Conservation (phyloP, 2,329 filamentous ascomycete genomes). For the Myotisia sp. region DNA sequence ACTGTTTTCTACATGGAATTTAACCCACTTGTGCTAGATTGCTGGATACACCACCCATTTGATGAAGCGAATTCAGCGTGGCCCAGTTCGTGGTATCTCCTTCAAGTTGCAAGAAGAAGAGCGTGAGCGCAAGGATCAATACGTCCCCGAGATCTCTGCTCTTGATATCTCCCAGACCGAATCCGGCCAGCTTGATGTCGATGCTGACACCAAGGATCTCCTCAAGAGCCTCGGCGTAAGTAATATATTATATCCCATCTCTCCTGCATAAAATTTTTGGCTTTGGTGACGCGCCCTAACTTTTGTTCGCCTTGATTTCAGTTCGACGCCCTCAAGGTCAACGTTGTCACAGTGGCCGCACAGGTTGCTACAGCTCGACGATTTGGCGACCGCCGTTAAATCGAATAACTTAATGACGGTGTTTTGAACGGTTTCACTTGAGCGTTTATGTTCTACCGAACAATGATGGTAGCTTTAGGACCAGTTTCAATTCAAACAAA, state of each 20-base stretch:
- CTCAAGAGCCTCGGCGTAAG: slow-evolving; percentile 97
- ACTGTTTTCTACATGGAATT: background rate
- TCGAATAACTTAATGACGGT: slow-evolving; percentile 4
- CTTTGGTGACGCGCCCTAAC: background rate
- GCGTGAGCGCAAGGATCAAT: slow-evolving; percentile 99
- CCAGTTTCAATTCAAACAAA: slow-evolving; percentile 13
- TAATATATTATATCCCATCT: slow-evolving; percentile 27
- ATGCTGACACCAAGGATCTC: slow-evolving; percentile 96
- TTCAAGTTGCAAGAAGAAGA: slow-evolving; percentile 99
- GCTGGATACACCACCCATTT: slow-evolving; percentile 96
- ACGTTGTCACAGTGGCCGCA: slow-evolving; percentile 75
- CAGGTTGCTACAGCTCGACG: slow-evolving; percentile 73
- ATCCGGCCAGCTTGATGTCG: slow-evolving; percentile 84
- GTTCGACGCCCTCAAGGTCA: slow-evolving; percentile 97
- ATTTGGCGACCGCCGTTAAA: slow-evolving; percentile 38
- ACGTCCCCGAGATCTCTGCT: slow-evolving; percentile 96
- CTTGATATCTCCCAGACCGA: slow-evolving; percentile 95
- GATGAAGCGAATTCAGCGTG: slow-evolving; percentile 99
- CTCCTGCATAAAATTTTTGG: background rate
- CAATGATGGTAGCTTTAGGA: background rate
- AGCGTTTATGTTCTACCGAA: slow-evolving; percentile 5
- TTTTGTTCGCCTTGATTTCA: slow-evolving; percentile 25
- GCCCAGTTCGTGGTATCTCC: slow-evolving; percentile 98
- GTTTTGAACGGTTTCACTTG: slow-evolving; percentile 3
- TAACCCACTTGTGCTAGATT: slow-evolving; percentile 44